Base-by-base conservation (phyloP, 116 monocot genomes). In the Iris pallida region DNA sequence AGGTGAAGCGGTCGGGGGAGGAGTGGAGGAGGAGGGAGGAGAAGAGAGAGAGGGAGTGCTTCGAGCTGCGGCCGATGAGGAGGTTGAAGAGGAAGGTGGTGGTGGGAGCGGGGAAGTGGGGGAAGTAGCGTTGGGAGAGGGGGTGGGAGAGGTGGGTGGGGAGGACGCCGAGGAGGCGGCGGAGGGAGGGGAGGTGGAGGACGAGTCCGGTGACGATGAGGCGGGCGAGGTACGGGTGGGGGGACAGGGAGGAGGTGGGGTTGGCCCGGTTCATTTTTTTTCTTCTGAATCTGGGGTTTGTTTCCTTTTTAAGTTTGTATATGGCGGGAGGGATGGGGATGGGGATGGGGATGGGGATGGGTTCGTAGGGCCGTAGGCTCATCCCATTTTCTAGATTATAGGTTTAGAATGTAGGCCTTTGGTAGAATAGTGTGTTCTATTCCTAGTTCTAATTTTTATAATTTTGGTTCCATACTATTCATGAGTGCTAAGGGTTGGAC, bases 1-100 rank as follows among this genome's bases (percentile, higher is more conserved):
- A 90, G 55, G 90, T 87, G 86, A 82, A 89, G 41, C 56, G 54
- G 41, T 89, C 80, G 1, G 87, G 86, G 8, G 43, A 43, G 53
- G 54, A 45, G 40, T 47, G 49, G 30, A 4, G 78, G 66, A 84
- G 77, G 72, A 86, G 76, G 43, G 53, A 52, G 72, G 68, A 45
- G 66, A 82, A 77, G 59, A 57, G 19, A 53, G 44, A 41, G 40
- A 17, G 11, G 14, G 83, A 77, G 19, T 56, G 57, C 8, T 7
- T 13, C 12, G 44, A 45, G 40, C 2, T 20, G 49, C 16, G 53
- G 20, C 16, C 30, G 59, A 71, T 47, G 59, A 59, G 47, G 53
- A 67, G 53, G 53, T 52, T 49, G 52, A 52, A 53, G 15, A 54
- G 54, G 53, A 9, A 41, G 53, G 53, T 51, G 59, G 18, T 46